Percentiles rank a stretch among this genome's conserved stretches.
Evolutionary conservation across 1,284 basidiomycete genomes (phyloP).

Genomic region (Sanguinoderma infundibulare): DNA sequence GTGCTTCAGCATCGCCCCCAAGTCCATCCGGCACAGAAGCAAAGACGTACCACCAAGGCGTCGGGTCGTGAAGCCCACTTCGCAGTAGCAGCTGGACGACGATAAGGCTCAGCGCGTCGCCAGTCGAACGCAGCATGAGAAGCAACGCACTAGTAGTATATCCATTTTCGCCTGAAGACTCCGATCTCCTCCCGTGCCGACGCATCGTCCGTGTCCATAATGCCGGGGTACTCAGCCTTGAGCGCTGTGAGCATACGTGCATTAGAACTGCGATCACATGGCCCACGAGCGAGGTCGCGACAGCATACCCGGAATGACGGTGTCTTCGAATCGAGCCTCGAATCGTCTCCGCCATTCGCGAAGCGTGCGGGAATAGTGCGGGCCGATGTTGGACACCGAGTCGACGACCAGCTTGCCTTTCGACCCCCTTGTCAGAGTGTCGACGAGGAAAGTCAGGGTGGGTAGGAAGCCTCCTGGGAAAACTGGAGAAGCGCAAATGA

Average conservation of each 20-base stretch:
- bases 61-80: constrained; percentile 74
- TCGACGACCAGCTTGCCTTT: constrained; percentile 69
- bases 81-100: constrained; percentile 69
- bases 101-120: constrained; percentile 1
- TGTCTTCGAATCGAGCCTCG: constrained; percentile 61
- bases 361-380: constrained; percentile 83
- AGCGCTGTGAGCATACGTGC: constrained; percentile 40
- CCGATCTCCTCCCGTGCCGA: constrained; percentile 64
- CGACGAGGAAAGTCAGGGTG: constrained; percentile 65
- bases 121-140: background rate
- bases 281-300: background rate
- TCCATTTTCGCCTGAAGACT: constrained; percentile 82
- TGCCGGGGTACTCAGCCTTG: constrained; percentile 62
- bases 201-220: constrained; percentile 44
- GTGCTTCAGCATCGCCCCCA: background rate
- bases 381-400: constrained; percentile 79
- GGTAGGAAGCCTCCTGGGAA: constrained; percentile 84
- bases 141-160: constrained; percentile 56
- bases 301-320: constrained; percentile 55
- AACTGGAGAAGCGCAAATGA: constrained; percentile 45
- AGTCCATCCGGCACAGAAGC: background rate
- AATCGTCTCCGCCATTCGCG: constrained; percentile 81
- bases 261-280: background rate
- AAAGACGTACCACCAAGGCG: constrained; percentile 61
- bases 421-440: constrained; percentile 59